A percentile compares a stretch with the other conserved stretches of the same genome.
These are phyloP conservation scores for Phaeodactylum tricornutum DNA, from an alignment of 108 stramenopile genomes.

Conservation along the genomic window DNA sequence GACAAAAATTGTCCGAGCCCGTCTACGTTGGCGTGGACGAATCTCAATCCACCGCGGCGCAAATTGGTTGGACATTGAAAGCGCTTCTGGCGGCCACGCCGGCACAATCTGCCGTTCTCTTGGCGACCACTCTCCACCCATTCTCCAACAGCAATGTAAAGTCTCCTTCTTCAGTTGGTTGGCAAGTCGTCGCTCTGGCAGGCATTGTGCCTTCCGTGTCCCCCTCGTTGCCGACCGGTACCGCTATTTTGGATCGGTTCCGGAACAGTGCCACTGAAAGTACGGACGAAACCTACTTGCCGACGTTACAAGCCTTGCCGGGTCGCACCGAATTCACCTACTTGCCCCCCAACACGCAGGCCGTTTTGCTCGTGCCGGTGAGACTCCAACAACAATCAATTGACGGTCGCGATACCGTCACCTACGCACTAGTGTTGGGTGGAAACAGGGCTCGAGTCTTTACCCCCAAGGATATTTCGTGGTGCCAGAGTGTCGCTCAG, in stretches of 20 bases:
- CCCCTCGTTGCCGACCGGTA: conserved; percentile 10
- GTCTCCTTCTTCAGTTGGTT: too few relatives aligned
- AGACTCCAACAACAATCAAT: conserved; percentile 1
- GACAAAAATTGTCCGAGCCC: conserved; percentile 16
- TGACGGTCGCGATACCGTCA: neutral
- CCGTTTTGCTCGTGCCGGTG: conserved; percentile 49
- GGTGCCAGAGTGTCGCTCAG: too few relatives aligned
- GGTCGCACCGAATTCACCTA: conserved; percentile 71
- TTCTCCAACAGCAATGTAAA: conserved; percentile 1
- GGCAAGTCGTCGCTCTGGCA: conserved; percentile 38
- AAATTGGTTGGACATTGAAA: conserved; percentile 40
- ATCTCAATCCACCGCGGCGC: conserved; percentile 1
- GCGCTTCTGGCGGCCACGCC: conserved; percentile 58
- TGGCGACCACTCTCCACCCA: conserved; percentile 18
- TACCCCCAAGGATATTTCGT: conserved; percentile 69
- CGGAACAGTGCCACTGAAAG: conserved; percentile 21
- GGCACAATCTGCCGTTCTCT: conserved; percentile 49
- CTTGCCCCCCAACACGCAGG: conserved; percentile 68
- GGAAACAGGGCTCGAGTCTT: conserved; percentile 72
- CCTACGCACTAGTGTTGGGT: conserved; percentile 53
- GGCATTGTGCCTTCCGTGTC: conserved; percentile 25
- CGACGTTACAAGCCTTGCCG: conserved; percentile 74
- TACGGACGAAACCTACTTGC: conserved; percentile 65
- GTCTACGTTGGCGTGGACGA: neutral
- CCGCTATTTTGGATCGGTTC: conserved; percentile 63